Evolutionary conservation across 495 filamentous ascomycete species (phyloP).

Genomic region (Daldinia concentrica): DNA sequence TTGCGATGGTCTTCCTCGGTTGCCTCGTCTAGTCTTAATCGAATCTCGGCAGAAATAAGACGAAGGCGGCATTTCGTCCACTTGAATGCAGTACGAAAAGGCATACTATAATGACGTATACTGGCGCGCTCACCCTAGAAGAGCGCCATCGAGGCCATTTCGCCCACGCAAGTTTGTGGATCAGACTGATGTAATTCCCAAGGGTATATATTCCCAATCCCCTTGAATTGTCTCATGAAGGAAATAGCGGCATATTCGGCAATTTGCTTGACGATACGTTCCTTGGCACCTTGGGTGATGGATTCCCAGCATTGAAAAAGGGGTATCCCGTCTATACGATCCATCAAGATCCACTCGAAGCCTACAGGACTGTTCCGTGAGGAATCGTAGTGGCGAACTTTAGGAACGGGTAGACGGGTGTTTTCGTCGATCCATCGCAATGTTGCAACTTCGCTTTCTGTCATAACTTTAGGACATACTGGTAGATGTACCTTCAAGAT

Average conservation of each 20-base stretch:
- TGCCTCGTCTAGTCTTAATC: slow-evolving; percentile 13
- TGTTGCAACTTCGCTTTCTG: slow-evolving; percentile 65
- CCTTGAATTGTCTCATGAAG: slow-evolving; percentile 45
- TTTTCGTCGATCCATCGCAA: slow-evolving; percentile 55
- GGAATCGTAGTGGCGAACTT: slow-evolving; percentile 59
- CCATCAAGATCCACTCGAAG: slow-evolving; percentile 70
- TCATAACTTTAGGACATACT: slow-evolving; percentile 62
- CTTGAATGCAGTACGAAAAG: slow-evolving; percentile 43
- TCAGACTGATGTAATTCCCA: slow-evolving; percentile 13
- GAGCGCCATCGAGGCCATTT: slow-evolving; percentile 49
- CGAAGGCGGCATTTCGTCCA: slow-evolving; percentile 44
- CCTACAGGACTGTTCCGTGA: slow-evolving; percentile 57
- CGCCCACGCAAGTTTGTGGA: slow-evolving; percentile 25
- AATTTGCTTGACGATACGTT: slow-evolving; percentile 48
- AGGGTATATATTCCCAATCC: slow-evolving; percentile 53
- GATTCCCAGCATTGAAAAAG: slow-evolving; percentile 55
- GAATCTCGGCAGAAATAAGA: slow-evolving; percentile 28
- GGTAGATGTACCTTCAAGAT: slow-evolving; percentile 65
- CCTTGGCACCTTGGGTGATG: slow-evolving; percentile 50
- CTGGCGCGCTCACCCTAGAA: slow-evolving; percentile 47
- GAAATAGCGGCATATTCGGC: slow-evolving; percentile 50
- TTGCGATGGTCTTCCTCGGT: slow-evolving; percentile 1
- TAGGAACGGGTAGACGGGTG: slow-evolving; percentile 63
- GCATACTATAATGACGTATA: slow-evolving; percentile 34
- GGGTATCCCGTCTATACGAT: slow-evolving; percentile 54